phyloP scores from a whole-genome alignment of 176 grass and related monocot genomes.

The Urochloa ruziziensis region DNA sequence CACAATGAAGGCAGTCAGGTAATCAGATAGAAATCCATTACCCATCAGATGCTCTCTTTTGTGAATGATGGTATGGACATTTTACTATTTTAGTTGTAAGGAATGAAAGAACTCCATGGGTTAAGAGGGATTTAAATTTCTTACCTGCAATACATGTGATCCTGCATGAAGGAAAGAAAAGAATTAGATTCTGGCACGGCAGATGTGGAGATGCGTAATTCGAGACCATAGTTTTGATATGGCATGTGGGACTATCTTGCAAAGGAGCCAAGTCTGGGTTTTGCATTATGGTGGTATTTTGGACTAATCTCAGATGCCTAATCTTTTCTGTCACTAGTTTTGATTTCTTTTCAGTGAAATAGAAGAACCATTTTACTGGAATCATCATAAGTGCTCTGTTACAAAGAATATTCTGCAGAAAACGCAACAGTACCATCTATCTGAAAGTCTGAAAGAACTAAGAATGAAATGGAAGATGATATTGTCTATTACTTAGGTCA shows the following conservation, averaged over 20 bases:
- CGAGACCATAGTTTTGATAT: not conserved
- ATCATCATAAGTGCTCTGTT: not conserved
- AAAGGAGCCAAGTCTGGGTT: not conserved
- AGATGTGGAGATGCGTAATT: not conserved
- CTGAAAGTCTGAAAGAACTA: not conserved
- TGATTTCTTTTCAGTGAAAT: not conserved
- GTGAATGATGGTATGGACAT: not conserved
- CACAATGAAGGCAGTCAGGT: not conserved
- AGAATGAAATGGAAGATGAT: not conserved
- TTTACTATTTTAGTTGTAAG: not conserved
- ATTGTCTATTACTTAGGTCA: not conserved
- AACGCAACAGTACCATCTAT: not conserved
- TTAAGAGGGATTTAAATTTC: not conserved
- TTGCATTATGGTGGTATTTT: not conserved
- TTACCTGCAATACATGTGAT: slow-evolving; percentile 2
- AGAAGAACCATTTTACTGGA: not conserved
- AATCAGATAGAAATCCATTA: not conserved
- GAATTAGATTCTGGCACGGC: not conserved
- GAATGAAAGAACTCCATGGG: not conserved
- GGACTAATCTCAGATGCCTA: not conserved
- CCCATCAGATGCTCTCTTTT: not conserved
- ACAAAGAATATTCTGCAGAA: not conserved
- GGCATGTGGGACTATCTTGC: not conserved
- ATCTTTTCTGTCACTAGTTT: not conserved
- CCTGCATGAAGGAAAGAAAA: not conserved